Percentiles rank a stretch among this genome's conserved stretches.
phyloP scores from a whole-genome alignment of 2,329 filamentous ascomycete species.

The Pseudofabraea citricarpa region DNA sequence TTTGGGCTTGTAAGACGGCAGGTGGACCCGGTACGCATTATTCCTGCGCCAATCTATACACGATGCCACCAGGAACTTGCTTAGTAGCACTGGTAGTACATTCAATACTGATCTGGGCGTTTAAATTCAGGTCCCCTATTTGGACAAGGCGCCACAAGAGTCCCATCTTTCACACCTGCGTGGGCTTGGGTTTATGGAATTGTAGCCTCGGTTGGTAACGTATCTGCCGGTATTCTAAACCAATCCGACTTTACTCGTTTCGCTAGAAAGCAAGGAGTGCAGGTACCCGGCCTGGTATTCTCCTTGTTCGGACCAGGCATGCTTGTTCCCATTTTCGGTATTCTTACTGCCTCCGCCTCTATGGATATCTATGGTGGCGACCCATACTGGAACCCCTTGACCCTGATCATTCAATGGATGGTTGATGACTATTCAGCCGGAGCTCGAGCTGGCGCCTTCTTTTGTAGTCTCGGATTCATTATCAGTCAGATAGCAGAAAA shows the following conservation, averaged over 20 bases:
- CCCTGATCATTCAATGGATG: conserved; percentile 11
- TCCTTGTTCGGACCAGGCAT: not conserved
- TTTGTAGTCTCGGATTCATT: conserved; percentile 11
- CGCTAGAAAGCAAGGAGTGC: conserved; percentile 7
- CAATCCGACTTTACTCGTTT: not conserved
- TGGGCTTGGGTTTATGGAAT: no score
- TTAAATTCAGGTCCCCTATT: no score
- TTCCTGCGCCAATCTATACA: no score
- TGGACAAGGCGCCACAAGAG: no score
- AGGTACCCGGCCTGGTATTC: conserved; percentile 9
- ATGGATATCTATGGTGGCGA: not conserved
- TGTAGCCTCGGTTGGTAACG: no score
- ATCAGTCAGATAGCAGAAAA: conserved; percentile 8
- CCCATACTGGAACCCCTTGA: conserved; percentile 1
- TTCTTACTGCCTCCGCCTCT: not conserved
- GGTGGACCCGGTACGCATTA: no score
- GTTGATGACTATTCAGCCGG: conserved; percentile 6
- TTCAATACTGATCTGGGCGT: no score
- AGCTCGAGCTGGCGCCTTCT: conserved; percentile 11
- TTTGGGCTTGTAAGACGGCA: no score
- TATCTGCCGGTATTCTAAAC: not conserved
- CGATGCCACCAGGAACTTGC: no score
- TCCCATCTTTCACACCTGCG: no score
- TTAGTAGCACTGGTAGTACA: no score
- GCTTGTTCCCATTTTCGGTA: not conserved